Percentiles rank a stretch among this genome's conserved stretches.
Conservation (phyloP, 2,329 filamentous ascomycete genomes). For the Dothideomycetes sp. region DNA sequence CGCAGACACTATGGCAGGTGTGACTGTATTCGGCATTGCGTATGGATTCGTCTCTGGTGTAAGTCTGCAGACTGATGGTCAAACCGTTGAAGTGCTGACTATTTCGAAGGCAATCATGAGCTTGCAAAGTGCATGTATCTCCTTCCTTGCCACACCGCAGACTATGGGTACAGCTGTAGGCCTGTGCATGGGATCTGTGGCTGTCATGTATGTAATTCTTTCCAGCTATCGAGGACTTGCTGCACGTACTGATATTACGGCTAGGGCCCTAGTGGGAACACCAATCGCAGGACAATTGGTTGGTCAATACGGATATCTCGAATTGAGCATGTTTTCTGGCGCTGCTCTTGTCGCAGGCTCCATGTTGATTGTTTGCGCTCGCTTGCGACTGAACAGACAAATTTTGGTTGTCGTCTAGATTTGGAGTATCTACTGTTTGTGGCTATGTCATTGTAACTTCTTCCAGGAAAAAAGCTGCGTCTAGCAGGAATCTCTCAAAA, state of each 20-base stretch:
- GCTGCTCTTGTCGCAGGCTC: constrained; percentile 2
- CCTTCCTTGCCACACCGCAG: constrained; percentile 31
- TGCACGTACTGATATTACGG: not conserved
- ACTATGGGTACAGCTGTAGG: constrained; percentile 37
- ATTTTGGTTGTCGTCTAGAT: not conserved
- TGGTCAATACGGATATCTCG: constrained; percentile 5
- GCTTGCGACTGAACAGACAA: not conserved
- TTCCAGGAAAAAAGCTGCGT: too few species aligned
- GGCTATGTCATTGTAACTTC: too few species aligned
- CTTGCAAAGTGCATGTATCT: constrained; percentile 39
- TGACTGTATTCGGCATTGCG: constrained; percentile 23
- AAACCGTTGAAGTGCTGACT: constrained; percentile 9
- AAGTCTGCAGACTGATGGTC: constrained; percentile 1
- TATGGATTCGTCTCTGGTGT: constrained; percentile 42
- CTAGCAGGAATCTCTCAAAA: too few species aligned
- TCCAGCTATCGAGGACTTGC: too few species aligned
- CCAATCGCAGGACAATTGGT: constrained; percentile 6
- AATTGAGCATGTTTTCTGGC: constrained; percentile 4
- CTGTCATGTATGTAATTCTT: constrained; percentile 32
- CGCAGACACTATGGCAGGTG: constrained; percentile 17
- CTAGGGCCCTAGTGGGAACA: not conserved
- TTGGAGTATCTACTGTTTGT: too few species aligned
- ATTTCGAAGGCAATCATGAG: constrained; percentile 35
- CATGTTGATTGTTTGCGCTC: not conserved
- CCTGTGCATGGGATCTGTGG: constrained; percentile 32